Percentiles rank a stretch among this genome's conserved stretches.
These are phyloP conservation scores for Lagenaria siceraria DNA, from an alignment of 306 rosid species.

Conservation along the genomic window DNA sequence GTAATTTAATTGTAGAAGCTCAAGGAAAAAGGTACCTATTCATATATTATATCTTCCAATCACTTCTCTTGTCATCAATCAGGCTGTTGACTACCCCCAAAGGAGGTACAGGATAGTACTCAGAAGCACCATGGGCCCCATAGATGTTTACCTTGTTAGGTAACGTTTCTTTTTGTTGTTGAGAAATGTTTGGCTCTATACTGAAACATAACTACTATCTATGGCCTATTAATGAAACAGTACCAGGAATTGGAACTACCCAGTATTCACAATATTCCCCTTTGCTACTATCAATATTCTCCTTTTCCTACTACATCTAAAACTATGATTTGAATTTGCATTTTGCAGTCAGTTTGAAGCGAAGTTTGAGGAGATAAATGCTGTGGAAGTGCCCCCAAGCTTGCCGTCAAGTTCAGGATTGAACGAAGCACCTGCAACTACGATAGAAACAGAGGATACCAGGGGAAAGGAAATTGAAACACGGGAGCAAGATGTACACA, in stretches of 20 bases:
- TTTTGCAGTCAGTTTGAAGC: constrained; percentile 83
- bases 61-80: constrained; percentile 18
- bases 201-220: constrained; percentile 6
- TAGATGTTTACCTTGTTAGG: constrained; percentile 98
- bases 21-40: background rate
- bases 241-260: constrained; percentile 9
- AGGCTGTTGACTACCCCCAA: constrained; percentile 95
- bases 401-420: constrained; percentile 49
- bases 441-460: constrained; percentile 25
- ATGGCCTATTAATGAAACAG: constrained; percentile 10
- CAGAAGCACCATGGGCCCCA: constrained; percentile 96
- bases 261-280: background rate
- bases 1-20: constrained; percentile 28
- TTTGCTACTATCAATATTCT: background rate
- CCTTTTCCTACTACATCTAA: constrained; percentile 10
- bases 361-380: constrained; percentile 82
- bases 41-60: constrained; percentile 16
- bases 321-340: background rate
- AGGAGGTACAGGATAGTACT: constrained; percentile 90
- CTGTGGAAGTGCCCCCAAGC: constrained; percentile 40
- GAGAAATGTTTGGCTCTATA: background rate
- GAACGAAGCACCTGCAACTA: constrained; percentile 28
- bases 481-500: constrained; percentile 42
- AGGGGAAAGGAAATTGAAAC: constrained; percentile 36
- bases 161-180: constrained; percentile 13